phyloP scores from a whole-genome alignment of 345 rosid genomes.

The Eucalyptus victrix region DNA sequence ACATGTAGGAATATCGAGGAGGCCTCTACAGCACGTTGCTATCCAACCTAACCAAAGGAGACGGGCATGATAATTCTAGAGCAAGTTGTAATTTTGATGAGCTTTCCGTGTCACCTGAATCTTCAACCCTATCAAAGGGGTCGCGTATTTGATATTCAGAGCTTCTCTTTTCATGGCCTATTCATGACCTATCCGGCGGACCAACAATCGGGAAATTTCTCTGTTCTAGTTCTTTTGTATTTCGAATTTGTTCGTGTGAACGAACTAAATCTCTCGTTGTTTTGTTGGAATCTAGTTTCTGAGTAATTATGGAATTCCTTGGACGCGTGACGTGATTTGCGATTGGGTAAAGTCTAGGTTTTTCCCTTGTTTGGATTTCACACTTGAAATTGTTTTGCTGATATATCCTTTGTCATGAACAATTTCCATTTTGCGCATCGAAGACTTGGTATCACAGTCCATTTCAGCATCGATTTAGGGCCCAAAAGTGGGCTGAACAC shows the following conservation, averaged over 20 bases:
- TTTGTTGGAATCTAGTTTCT: background rate
- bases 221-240: background rate
- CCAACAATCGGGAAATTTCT: background rate
- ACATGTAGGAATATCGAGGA: background rate
- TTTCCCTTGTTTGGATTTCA: background rate
- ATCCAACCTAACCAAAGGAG: background rate
- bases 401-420: background rate
- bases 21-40: background rate
- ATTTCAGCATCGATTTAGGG: no score
- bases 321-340: background rate
- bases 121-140: background rate
- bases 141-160: no score
- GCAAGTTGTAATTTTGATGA: background rate
- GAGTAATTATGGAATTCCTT: background rate
- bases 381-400: fast-evolving
- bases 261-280: no score
- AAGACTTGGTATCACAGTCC: no score
- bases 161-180: background rate
- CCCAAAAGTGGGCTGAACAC: no score
- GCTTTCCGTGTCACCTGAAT: background rate
- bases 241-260: background rate
- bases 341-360: background rate
- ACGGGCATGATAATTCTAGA: background rate
- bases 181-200: fast-evolving
- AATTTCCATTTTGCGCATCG: background rate